Base-by-base conservation (phyloP, 257 asterid species). In the Solanum dulcamara region DNA sequence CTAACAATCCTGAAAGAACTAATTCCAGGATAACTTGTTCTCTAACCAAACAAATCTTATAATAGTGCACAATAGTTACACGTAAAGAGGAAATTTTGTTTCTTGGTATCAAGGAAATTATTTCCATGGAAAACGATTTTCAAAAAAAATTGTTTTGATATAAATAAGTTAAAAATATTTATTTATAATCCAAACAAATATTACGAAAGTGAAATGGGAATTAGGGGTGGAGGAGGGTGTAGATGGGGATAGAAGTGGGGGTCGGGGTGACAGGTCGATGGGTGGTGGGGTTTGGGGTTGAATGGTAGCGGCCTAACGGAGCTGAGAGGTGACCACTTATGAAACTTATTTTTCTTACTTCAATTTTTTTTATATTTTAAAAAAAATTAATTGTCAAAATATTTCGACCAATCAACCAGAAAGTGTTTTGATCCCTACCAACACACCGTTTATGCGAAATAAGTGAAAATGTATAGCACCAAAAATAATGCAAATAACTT, bases 341-440 rank as follows among this genome's bases (percentile, higher is more conserved):
- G 4, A 53, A 53, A 18, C 6, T 37, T 70, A 2, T 18, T 35
- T 70, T 70, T 33, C 1, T 8, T 68, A 86, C 84, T 87, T 93
- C 98, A 72, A 93, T 94, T 40, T 93, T 91, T 81, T 90, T 93
- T 81, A 3, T 7, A 22, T 55, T n/a, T 59, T 59, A 1, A 59
- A n/a, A 1, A 10, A 15, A 57, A 2, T n/a, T 59, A 3, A 8
- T 59, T 59, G 2, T 33, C 22, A 0, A 68, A 68, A 33, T 68
- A 33, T 18, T 68, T 18, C 9, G 15, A 68, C 4, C 48, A 33
- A 35, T 6, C 15, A 68, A 67, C 38, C 3, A 17, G 7, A 32
- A 67, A 15, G 13, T 67, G 7, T 18, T 32, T 32, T 15, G 6
- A 12, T 66, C 40, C 7, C 4, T 15, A 32, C 35, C 6, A 2